Conservation (phyloP, 345 rosid species). For the Triadica sebifera region DNA sequence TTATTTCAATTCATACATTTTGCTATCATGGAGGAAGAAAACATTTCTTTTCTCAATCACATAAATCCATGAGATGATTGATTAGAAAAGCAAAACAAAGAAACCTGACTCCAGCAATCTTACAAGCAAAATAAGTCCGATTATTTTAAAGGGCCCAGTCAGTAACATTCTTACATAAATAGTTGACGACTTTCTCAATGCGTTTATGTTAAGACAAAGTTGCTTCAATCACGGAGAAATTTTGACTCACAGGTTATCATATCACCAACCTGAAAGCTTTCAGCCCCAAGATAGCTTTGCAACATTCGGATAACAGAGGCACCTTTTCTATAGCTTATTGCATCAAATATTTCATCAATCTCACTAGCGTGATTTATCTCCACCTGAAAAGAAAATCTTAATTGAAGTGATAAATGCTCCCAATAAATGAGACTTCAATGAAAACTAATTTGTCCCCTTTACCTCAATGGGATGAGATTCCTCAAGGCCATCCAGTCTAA, state of each 20-base stretch:
- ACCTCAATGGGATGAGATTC: constrained; percentile 99
- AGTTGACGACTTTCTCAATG: background rate
- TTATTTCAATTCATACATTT: background rate
- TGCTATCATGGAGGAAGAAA: background rate
- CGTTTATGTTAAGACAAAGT: background rate
- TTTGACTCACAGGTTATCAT: background rate
- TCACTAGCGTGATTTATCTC: constrained; percentile 88
- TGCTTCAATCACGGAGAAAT: background rate
- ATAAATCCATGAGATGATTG: background rate
- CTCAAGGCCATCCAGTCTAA: constrained; percentile 86
- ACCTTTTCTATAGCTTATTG: constrained; percentile 91
- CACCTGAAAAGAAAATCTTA: constrained; percentile 48
- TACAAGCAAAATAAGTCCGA: background rate
- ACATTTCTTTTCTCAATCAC: background rate
- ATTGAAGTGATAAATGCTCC: background rate
- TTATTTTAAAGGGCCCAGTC: background rate
- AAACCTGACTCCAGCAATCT: background rate
- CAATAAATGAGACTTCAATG: background rate
- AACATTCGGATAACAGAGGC: constrained; percentile 95
- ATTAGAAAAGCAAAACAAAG: background rate
- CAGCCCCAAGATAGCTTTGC: constrained; percentile 95
- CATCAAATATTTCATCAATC: constrained; percentile 93
- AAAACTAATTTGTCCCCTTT: constrained; percentile 6
- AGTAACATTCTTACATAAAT: background rate
- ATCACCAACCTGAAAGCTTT: constrained; percentile 73